These are phyloP conservation scores for Dendrobium nobile DNA, from an alignment of 106 monocot genomes.

Conservation along the genomic window DNA sequence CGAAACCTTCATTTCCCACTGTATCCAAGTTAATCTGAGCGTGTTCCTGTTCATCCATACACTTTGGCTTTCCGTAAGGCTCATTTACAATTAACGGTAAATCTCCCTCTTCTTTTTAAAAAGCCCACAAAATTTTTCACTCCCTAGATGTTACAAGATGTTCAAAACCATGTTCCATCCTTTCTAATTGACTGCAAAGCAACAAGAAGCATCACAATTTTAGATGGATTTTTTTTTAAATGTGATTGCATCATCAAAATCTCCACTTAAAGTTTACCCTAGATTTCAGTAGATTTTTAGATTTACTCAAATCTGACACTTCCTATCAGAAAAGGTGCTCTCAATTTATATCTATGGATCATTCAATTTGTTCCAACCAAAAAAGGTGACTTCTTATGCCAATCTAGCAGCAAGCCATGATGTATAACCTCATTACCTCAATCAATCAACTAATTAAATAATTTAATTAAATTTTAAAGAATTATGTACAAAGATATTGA, in stretches of 20 bases:
- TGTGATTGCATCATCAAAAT: neutral
- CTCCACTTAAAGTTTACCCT: neutral
- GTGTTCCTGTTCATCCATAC: neutral
- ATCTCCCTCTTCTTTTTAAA: neutral
- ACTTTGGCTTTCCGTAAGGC: neutral
- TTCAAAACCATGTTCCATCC: neutral
- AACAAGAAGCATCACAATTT: neutral
- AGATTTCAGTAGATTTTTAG: neutral
- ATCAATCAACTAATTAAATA: neutral
- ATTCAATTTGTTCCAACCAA: too few relatives aligned
- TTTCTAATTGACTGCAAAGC: neutral
- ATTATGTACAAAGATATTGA: neutral
- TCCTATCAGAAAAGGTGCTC: too few relatives aligned
- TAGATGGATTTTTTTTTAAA: neutral
- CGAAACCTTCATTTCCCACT: too few relatives aligned
- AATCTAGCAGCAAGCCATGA: neutral
- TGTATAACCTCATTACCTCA: neutral
- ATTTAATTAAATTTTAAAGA: neutral
- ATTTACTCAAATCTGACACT: too few relatives aligned
- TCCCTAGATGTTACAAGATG: neutral
- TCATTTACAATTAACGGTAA: neutral
- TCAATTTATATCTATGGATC: too few relatives aligned
- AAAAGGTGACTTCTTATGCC: neutral
- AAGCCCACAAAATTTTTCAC: neutral
- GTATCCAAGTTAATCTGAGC: neutral